phyloP scores from a whole-genome alignment of 805 yeast species.

The Myxozyma monticola region DNA sequence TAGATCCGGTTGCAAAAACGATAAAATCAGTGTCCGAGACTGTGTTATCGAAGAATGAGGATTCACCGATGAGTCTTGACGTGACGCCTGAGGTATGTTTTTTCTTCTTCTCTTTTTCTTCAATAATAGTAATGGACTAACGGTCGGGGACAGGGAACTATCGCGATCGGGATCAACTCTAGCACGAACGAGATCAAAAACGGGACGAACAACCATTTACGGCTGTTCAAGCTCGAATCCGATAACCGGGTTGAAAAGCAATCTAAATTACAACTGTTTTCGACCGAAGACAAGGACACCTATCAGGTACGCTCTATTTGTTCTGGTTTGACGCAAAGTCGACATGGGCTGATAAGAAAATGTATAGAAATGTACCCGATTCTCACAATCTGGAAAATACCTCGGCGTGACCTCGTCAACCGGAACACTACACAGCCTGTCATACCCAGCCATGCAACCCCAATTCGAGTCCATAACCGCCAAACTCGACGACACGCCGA shows the following conservation, averaged over 20 bases:
- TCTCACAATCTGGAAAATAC: conserved; percentile 59
- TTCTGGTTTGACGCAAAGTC: background rate
- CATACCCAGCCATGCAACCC: conserved; percentile 52
- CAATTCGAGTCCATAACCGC: conserved; percentile 43
- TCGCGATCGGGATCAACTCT: conserved; percentile 70
- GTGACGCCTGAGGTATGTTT: conserved; percentile 42
- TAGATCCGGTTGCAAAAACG: conserved; percentile 51
- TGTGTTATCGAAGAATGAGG: conserved; percentile 51
- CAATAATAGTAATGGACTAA: background rate
- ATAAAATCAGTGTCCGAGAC: conserved; percentile 7
- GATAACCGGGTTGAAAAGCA: conserved; percentile 48
- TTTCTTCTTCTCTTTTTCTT: background rate
- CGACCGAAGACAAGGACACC: conserved; percentile 52
- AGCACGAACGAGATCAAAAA: conserved; percentile 56
- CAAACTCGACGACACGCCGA: conserved; percentile 49
- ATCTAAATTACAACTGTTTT: conserved; percentile 50
- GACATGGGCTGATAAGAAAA: too few species aligned
- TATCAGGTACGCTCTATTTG: conserved; percentile 47
- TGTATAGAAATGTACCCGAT: conserved; percentile 52
- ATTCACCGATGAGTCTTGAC: conserved; percentile 85
- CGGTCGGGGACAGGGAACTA: conserved; percentile 42
- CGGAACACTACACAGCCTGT: conserved; percentile 57
- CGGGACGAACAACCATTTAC: conserved; percentile 66
- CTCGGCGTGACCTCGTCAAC: conserved; percentile 71
- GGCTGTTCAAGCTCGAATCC: conserved; percentile 50